These are phyloP conservation scores for Fraxinus greggii DNA, from an alignment of 305 asterid genomes.

Conservation along the genomic window DNA sequence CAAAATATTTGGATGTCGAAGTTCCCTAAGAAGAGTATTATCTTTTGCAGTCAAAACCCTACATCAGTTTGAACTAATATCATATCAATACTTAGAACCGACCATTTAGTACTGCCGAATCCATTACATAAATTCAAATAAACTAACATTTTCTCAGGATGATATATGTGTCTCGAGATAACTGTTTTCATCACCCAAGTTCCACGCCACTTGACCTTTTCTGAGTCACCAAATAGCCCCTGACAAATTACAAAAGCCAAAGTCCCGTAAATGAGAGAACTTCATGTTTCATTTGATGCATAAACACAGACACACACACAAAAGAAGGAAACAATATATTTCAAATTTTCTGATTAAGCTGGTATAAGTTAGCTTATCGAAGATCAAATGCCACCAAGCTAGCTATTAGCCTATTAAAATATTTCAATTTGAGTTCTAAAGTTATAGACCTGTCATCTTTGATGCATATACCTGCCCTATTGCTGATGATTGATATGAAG, in stretches of 20 bases:
- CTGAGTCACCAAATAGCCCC: slow-evolving; percentile 53
- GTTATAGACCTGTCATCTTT: neutral
- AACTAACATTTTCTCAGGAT: slow-evolving; percentile 41
- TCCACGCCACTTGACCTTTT: slow-evolving; percentile 68
- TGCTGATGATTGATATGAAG: slow-evolving; percentile 33
- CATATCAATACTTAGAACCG: neutral
- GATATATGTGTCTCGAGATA: slow-evolving; percentile 44
- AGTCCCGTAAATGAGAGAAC: neutral
- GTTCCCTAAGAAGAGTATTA: slow-evolving; percentile 54
- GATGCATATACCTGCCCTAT: slow-evolving; percentile 37
- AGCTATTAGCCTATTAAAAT: neutral
- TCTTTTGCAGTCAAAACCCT: slow-evolving; percentile 64
- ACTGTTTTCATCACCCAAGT: slow-evolving; percentile 63
- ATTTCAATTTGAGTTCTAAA: neutral
- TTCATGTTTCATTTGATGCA: neutral
- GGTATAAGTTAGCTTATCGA: neutral
- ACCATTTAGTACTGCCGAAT: neutral
- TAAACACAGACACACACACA: neutral
- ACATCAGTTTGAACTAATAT: slow-evolving; percentile 16
- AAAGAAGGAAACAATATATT: neutral
- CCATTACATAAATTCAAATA: neutral
- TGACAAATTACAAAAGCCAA: slow-evolving; percentile 9
- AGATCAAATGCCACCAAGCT: neutral
- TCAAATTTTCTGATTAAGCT: neutral
- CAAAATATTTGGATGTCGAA: slow-evolving; percentile 66